A percentile compares a stretch with the other conserved stretches of the same genome.
These are phyloP conservation scores for Aspergillus sp. DNA, from an alignment of 2,329 filamentous ascomycete genomes.

Conservation along the genomic window DNA sequence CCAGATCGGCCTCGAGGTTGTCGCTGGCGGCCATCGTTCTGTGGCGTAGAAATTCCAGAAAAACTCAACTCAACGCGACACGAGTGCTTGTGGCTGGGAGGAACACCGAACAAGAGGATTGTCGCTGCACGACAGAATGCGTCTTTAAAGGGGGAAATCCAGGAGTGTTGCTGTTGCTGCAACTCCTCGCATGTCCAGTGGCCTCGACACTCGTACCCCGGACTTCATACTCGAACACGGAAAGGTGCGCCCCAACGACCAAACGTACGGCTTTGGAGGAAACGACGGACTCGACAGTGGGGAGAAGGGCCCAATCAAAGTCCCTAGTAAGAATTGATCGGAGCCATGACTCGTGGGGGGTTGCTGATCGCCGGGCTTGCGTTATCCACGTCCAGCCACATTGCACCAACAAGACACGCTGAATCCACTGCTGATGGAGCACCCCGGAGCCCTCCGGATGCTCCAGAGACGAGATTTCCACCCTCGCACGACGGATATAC, in stretches of 20 bases:
- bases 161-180: not conserved
- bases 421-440: not conserved
- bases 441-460: not conserved
- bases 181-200: no score
- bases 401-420: not conserved
- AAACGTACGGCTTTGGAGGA: not conserved
- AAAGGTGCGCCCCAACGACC: not conserved
- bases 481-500: not conserved
- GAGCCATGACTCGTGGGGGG: not conserved
- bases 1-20: not conserved
- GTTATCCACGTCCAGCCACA: not conserved
- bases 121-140: not conserved
- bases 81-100: not conserved
- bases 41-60: not conserved
- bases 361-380: not conserved
- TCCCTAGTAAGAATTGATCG: not conserved
- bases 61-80: no score
- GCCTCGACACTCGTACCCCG: not conserved
- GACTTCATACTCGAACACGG: not conserved
- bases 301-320: not conserved
- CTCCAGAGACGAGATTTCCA: not conserved
- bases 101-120: not conserved
- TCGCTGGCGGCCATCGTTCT: not conserved
- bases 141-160: not conserved
- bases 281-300: not conserved